Evolutionary conservation across 2,329 filamentous ascomycete species (phyloP), one percentile per base, ranked within the genome.

Genomic region (Endocalyx cinctus): DNA sequence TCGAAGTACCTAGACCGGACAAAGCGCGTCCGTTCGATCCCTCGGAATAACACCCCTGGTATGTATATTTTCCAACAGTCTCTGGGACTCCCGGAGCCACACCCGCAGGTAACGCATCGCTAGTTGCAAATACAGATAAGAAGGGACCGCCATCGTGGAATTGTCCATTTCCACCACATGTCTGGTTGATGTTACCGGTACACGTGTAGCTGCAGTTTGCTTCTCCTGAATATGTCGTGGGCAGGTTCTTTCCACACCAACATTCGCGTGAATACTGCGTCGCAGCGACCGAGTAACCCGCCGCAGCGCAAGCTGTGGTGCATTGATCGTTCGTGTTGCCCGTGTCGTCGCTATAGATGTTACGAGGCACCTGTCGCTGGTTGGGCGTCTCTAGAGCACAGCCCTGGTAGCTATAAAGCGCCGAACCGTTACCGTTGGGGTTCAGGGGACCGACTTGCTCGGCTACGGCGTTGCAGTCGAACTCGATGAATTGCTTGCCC

Each of bases 351-450:
- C 57, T 53, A 25, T 67, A 66, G 0, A 70, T 37, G 40, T 66
- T 60, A 4, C 40, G 55, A 2, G 63, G 47, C 2, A 79, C 58
- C 45, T 77, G 72, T 10, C 73, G 64, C 10, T 62, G 64, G 0
- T 73, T 72, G 27, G 72, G 76, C 38, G 72, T 74, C 43, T 79
- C 74, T 29, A 64, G 63, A 54, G 60, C 77, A 51, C 74, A 79
- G 4, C 74, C 74, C 2, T 63, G 44, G 36, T 78, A 78, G 10
- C 64, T 62, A 43, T 71, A 77, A n/a, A 59, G 51, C 6, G 67
- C 69, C 1, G 62, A 58, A 0, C 69, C 69, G 15, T 64, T 60
- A 0, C 69, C 69, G 15, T 64, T 60, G 1, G 43, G 28, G 5
- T 64, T 37, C 31, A 73, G 48, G 3, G 73, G 72, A 1, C 71